Evolutionary conservation across 306 rosid species (phyloP), one percentile per base, ranked within the genome.

Genomic region (Gastrolobium villosum): DNA sequence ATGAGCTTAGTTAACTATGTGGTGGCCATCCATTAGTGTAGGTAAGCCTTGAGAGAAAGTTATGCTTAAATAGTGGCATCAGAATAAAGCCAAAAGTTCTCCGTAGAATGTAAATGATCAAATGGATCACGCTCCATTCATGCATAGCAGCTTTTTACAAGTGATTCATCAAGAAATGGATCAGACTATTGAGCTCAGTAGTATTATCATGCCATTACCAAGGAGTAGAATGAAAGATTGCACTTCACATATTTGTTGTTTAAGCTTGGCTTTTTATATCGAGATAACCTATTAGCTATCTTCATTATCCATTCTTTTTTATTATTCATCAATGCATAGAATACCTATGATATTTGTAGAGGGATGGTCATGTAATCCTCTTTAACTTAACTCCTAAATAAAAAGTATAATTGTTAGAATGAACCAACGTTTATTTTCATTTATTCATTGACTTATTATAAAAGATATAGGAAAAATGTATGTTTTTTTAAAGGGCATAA

Each of bases 61-160:
- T n/a, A 46, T 64, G 37, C 41, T 35, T 62, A 67, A 20, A 43
- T 71, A 9, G 28, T 67, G 73, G 74, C 36, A 86, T 83, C 79
- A 64, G 82, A 83, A 88, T 83, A 83, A 86, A 88, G 86, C 72
- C 77, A 36, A 68, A n/a, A 76, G 36, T 62, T 77, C 74, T 53
- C 46, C 66, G 15, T 55, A 10, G 81, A 84, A 85, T 69, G 79
- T 85, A 82, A 85, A n/a, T 76, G 52, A 76, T 61, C 64, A 62
- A 34, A 76, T 41, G 84, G 71, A 61, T 81, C 81, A 50, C 55
- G 52, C 77, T 77, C 75, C 60, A 43, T 72, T 62, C 20, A n/a
- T 56, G 71, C 35, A 82, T 50, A 26, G 11, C 35, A 2, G 28
- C 20, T 0, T 8, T 64, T 40, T 41, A 15, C 50, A 13, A 6